Percentiles rank a stretch among this genome's conserved stretches.
Conservation (phyloP, 2,329 filamentous ascomycete genomes). For the Pezicula neosporulosa region DNA sequence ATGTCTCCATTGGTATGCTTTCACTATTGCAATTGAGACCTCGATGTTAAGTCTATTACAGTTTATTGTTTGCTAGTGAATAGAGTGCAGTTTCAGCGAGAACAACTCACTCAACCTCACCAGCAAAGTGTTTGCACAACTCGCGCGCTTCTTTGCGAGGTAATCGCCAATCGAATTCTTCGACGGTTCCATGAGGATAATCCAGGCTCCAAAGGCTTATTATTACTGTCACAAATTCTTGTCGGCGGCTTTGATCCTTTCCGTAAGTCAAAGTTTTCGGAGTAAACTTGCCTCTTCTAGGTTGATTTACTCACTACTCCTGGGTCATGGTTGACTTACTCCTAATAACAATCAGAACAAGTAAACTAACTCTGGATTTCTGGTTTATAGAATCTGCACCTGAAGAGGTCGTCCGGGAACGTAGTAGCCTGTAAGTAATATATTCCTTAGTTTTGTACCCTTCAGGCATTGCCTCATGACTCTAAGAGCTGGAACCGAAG, state of each 20-base stretch:
- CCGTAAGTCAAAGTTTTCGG: too few relatives aligned
- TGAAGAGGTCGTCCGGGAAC: slow-evolving; percentile 57
- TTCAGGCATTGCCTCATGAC: too few relatives aligned
- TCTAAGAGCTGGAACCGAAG: too few relatives aligned
- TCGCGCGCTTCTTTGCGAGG: slow-evolving; percentile 73
- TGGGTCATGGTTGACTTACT: too few relatives aligned
- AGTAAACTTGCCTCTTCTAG: too few relatives aligned
- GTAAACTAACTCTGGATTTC: too few relatives aligned
- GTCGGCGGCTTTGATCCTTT: slow-evolving; percentile 84
- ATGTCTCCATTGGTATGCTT: slow-evolving; percentile 68
- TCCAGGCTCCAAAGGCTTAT: slow-evolving; percentile 64
- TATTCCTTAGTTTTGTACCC: too few relatives aligned
- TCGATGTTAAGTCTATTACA: slow-evolving; percentile 24
- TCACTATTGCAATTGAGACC: background rate
- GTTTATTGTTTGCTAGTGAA: slow-evolving; percentile 85
- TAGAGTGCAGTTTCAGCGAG: slow-evolving; percentile 72
- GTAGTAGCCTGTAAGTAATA: slow-evolving; percentile 26
- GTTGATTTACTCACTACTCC: too few relatives aligned
- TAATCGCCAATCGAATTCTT: slow-evolving; percentile 75
- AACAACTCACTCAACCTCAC: slow-evolving; percentile 72
- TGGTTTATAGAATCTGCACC: slow-evolving; percentile 84
- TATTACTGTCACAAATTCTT: slow-evolving; percentile 74
- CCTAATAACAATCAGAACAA: too few relatives aligned
- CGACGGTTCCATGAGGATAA: slow-evolving; percentile 77
- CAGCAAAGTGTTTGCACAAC: slow-evolving; percentile 80